Evolutionary conservation across 805 yeast genomes (phyloP).

Genomic region (Myxozyma monticola): DNA sequence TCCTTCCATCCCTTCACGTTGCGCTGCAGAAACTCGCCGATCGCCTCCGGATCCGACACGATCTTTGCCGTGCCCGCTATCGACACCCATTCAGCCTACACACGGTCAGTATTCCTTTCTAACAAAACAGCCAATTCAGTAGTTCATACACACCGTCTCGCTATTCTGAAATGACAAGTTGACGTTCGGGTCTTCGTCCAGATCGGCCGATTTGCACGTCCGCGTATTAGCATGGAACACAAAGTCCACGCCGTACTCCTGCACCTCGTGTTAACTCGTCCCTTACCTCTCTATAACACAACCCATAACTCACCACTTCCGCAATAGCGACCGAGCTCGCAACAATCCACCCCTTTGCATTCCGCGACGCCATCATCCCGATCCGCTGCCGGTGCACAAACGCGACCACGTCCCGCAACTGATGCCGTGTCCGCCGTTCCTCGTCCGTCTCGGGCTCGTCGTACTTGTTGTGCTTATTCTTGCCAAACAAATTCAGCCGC

Average conservation of each 20-base stretch:
- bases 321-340: slow-evolving; percentile 22
- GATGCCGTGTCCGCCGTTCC: slow-evolving; percentile 16
- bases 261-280: neutral
- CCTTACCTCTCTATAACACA: too few species aligned
- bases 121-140: neutral
- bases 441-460: slow-evolving; percentile 24
- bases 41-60: slow-evolving; percentile 10
- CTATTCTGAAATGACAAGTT: slow-evolving; percentile 26
- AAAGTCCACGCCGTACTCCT: slow-evolving; percentile 27
- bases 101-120: neutral
- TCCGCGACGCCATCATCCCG: slow-evolving; percentile 26
- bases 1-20: slow-evolving; percentile 18
- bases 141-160: slow-evolving; percentile 18
- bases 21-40: slow-evolving; percentile 8
- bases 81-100: slow-evolving; percentile 28
- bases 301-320: slow-evolving; percentile 8
- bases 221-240: slow-evolving; percentile 23
- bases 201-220: slow-evolving; percentile 20
- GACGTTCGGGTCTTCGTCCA: slow-evolving; percentile 19
- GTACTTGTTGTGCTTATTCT: too few species aligned
- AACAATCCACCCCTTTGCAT: slow-evolving; percentile 19
- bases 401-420: slow-evolving; percentile 4
- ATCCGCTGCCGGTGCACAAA: slow-evolving; percentile 20
- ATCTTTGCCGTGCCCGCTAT: slow-evolving; percentile 22
- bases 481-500: slow-evolving; percentile 5